Evolutionary conservation across 805 yeast species (phyloP), one percentile per base, ranked within the genome.

Genomic region (Lachancea sp.): DNA sequence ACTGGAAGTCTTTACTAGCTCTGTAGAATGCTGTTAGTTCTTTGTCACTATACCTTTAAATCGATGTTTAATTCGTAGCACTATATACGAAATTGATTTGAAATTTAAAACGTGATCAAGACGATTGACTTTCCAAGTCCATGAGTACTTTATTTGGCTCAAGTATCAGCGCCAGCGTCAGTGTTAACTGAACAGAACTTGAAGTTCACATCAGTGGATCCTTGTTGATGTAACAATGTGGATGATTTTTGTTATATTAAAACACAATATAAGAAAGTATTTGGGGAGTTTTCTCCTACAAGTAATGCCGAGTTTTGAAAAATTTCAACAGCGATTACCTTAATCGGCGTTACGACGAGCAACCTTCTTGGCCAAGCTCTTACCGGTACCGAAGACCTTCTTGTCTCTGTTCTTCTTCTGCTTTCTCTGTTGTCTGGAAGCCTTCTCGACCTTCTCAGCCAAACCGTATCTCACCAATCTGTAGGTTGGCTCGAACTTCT

Each of bases 371-470:
- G 95, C 95, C 75, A 82, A 85, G 74, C 86, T 81, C 73, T 80
- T 84, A 70, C 90, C 95, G 68, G 99, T 93, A 84, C 99, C 99
- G 70, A 91, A 89, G 84, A 87, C 74, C 86, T 93, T 93, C 89
- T 85, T 83, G 70, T 85, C 96, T 82, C 97, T 89, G 95, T 93
- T 93, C 90, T 93, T 91, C 89, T 85, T 88, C 82, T 91, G 98
- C 78, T 93, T 93, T 83, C 99, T 88, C 82, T 93, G 99, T 81
- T 90, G 96, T 89, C 98, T 90, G 67, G 97, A 88, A 66, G 96
- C 79, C 81, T 88, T 89, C 77, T 91, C 97, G 68, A 84, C 90
- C 83, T 87, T 89, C 65, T 78, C 78, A 70, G 95, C 97, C 71
- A 90, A 81, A 69, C 98, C 98, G 81, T 87, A 85, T 85, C 99